phyloP scores from a whole-genome alignment of 108 stramenopile genomes.

The Thalassiosira profunda region DNA sequence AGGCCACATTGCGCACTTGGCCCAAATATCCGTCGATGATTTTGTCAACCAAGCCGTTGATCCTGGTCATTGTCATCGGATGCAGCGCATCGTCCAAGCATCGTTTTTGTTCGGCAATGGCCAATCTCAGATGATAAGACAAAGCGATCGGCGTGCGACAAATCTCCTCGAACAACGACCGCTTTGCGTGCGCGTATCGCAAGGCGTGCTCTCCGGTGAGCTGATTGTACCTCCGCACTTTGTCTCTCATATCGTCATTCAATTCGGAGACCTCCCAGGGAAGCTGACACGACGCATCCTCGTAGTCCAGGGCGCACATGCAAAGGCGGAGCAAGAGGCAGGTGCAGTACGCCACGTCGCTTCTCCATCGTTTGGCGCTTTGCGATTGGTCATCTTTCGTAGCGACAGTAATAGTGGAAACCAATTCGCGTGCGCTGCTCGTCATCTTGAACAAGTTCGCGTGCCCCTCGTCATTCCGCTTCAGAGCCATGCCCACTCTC shows the following conservation, averaged over 20 bases:
- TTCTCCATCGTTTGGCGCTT: conserved; percentile 16
- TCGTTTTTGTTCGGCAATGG: neutral
- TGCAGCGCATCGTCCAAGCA: neutral
- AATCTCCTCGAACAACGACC: conserved; percentile 14
- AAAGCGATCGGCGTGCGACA: conserved; percentile 14
- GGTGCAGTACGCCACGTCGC: conserved; percentile 13
- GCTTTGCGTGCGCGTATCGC: conserved; percentile 14
- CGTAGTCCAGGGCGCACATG: conserved; percentile 5
- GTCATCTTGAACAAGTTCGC: no score
- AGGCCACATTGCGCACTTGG: neutral
- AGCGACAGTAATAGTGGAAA: no score
- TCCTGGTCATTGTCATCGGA: neutral
- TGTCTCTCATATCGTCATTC: conserved; percentile 13
- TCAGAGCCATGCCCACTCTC: no score
- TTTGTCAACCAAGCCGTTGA: conserved; percentile 6
- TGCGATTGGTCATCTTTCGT: conserved; percentile 19
- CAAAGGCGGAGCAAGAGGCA: conserved; percentile 18
- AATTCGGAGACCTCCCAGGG: conserved; percentile 17
- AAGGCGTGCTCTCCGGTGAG: neutral
- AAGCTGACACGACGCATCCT: neutral
- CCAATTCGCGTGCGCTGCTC: no score
- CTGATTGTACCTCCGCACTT: conserved; percentile 9
- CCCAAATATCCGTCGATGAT: neutral
- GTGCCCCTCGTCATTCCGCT: no score
- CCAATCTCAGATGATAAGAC: conserved; percentile 11